phyloP scores from a whole-genome alignment of 257 asterid genomes.

The Solanum pennellii region DNA sequence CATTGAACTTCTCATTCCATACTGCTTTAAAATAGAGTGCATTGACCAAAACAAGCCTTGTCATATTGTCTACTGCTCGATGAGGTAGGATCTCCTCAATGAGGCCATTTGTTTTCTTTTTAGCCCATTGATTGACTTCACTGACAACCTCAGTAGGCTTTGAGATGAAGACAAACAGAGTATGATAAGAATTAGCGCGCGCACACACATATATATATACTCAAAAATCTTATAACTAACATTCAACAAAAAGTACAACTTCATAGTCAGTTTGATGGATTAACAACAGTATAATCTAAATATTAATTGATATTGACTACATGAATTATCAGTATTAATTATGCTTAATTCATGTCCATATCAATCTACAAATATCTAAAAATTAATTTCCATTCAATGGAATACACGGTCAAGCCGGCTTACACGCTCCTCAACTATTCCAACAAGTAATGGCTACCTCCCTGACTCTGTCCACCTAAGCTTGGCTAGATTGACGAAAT shows the following conservation, averaged over 20 bases:
- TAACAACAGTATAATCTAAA: background rate
- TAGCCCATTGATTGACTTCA: constrained; percentile 18
- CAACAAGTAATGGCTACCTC: background rate
- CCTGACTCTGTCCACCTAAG: background rate
- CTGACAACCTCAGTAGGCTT: constrained; percentile 13
- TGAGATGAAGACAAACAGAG: background rate
- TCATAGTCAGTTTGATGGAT: background rate
- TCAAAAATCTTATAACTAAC: background rate
- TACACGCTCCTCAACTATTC: background rate
- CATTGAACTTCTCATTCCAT: constrained; percentile 16
- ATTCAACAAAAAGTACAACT: background rate
- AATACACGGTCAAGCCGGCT: background rate
- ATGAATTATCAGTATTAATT: background rate
- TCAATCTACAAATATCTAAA: background rate
- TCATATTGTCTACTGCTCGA: background rate
- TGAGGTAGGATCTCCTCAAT: constrained; percentile 19
- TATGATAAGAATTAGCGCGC: background rate
- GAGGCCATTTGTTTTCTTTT: constrained; percentile 10
- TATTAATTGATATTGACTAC: background rate
- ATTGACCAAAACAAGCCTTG: constrained; percentile 19
- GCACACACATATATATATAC: background rate
- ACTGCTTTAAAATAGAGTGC: constrained; percentile 23
- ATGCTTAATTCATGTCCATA: background rate
- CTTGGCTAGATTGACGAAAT: background rate
- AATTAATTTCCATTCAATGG: background rate